A percentile compares a stretch with the other conserved stretches of the same genome.
Evolutionary conservation across 805 yeast genomes (phyloP).

Genomic region (Candida nitratophila): DNA sequence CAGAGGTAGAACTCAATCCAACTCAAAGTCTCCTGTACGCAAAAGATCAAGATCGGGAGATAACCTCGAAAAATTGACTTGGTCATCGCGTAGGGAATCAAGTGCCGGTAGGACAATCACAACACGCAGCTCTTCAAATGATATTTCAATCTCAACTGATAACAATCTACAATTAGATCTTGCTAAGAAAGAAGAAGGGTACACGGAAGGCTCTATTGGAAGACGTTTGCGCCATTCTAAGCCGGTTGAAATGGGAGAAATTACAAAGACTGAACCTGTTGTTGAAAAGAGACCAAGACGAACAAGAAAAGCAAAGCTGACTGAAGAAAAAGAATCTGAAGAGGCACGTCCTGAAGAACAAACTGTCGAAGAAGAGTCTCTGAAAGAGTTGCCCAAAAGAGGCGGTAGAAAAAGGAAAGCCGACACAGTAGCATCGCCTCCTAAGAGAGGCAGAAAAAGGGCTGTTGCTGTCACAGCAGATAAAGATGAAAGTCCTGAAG

Average conservation of each 20-base stretch:
- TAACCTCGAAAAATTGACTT: slow-evolving; percentile 1
- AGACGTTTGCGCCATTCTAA: too few relatives aligned
- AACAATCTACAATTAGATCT: background rate
- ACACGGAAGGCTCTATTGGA: background rate
- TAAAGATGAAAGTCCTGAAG: too few relatives aligned
- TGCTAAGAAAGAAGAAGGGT: background rate
- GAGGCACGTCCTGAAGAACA: background rate
- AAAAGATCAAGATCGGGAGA: background rate
- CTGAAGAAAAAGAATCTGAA: background rate
- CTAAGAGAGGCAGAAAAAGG: too few relatives aligned
- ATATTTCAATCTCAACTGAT: background rate
- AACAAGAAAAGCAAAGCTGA: background rate
- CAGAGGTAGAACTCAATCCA: background rate
- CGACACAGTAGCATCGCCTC: too few relatives aligned
- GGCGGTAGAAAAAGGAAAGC: background rate
- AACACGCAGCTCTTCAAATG: slow-evolving; percentile 1
- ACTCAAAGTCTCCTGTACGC: slow-evolving; percentile 1
- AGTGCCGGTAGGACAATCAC: background rate
- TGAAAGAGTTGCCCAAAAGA: too few relatives aligned
- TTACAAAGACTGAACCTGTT: background rate
- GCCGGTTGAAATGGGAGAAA: background rate
- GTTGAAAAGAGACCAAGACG: too few relatives aligned
- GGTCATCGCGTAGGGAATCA: background rate
- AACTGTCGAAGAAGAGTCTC: background rate
- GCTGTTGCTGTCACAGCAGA: too few relatives aligned